These are phyloP conservation scores for Aspergillus ibericus DNA, from an alignment of 2,329 filamentous ascomycete genomes.

Conservation along the genomic window DNA sequence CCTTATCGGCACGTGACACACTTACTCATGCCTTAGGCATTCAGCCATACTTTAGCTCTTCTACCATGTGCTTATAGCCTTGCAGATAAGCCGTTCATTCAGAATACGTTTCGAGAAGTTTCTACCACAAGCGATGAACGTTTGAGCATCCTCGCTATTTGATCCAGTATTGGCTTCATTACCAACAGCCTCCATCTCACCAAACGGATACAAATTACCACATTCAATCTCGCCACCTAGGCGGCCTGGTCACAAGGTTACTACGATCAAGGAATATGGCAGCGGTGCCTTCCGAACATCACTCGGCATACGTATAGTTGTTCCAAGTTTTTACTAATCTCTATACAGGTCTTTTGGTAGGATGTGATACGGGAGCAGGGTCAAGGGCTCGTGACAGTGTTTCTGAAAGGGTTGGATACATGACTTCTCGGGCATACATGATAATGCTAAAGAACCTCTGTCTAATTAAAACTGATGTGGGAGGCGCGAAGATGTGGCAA, in stretches of 20 bases:
- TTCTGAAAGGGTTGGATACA: conserved; percentile 37
- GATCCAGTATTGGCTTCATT: no score
- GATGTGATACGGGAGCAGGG: conserved; percentile 14
- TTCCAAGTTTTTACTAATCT: conserved; percentile 5
- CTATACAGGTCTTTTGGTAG: conserved; percentile 30
- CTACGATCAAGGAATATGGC: not conserved
- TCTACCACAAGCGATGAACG: no score
- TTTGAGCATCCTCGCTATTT: no score
- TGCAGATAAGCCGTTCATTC: no score
- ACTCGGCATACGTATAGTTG: not conserved
- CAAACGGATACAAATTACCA: no score
- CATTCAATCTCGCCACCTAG: no score
- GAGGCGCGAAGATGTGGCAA: conserved; percentile 7
- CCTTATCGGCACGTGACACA: conserved; percentile 32
- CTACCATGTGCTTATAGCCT: not conserved
- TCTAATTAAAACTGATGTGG: conserved; percentile 39
- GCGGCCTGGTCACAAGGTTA: not conserved
- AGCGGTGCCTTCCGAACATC: not conserved
- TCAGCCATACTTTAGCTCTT: not conserved
- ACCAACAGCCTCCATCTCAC: no score
- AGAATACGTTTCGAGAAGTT: no score
- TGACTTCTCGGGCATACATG: conserved; percentile 45
- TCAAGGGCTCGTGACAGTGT: conserved; percentile 34
- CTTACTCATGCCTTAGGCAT: conserved; percentile 17
- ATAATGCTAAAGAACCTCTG: conserved; percentile 37